phyloP scores from a whole-genome alignment of 2,329 filamentous ascomycete genomes.

The Alternaria sp. region DNA sequence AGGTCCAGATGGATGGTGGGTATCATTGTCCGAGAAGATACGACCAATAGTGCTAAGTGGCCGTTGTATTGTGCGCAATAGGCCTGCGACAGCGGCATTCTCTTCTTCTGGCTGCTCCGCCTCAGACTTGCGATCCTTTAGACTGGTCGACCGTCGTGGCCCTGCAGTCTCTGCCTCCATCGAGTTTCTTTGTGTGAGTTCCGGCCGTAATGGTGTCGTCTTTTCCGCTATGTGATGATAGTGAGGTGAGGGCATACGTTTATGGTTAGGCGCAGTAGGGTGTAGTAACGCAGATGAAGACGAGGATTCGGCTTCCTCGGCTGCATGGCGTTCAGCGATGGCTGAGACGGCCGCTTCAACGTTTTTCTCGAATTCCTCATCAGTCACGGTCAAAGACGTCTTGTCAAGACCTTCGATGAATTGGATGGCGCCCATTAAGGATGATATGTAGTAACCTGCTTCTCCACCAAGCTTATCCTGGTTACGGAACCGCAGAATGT shows the following conservation, averaged over 20 bases:
- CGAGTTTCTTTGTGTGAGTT: constrained; percentile 67
- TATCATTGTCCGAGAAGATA: constrained; percentile 82
- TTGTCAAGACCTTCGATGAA: constrained; percentile 97
- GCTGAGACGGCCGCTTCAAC: constrained; percentile 96
- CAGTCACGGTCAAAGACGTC: constrained; percentile 89
- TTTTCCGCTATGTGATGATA: constrained; percentile 57
- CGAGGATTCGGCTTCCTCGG: constrained; percentile 44
- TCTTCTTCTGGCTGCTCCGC: constrained; percentile 66
- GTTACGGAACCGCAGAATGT: constrained; percentile 95
- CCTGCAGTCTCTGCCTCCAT: constrained; percentile 67
- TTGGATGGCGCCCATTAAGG: constrained; percentile 92
- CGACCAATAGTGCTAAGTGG: constrained; percentile 91
- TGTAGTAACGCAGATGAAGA: constrained; percentile 27
- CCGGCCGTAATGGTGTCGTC: constrained; percentile 60
- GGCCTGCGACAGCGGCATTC: constrained; percentile 79
- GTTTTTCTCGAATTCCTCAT: constrained; percentile 93
- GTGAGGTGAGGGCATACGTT: constrained; percentile 53
- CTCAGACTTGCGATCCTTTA: constrained; percentile 48
- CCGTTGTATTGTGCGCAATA: constrained; percentile 89
- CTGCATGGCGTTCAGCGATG: constrained; percentile 86
- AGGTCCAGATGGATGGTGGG: constrained; percentile 39
- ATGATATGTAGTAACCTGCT: constrained; percentile 97
- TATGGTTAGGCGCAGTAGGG: constrained; percentile 39
- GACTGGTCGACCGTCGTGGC: constrained; percentile 64
- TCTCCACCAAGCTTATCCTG: constrained; percentile 98